Conservation (phyloP, 2,329 filamentous ascomycete species). For the Diaporthe sp. region DNA sequence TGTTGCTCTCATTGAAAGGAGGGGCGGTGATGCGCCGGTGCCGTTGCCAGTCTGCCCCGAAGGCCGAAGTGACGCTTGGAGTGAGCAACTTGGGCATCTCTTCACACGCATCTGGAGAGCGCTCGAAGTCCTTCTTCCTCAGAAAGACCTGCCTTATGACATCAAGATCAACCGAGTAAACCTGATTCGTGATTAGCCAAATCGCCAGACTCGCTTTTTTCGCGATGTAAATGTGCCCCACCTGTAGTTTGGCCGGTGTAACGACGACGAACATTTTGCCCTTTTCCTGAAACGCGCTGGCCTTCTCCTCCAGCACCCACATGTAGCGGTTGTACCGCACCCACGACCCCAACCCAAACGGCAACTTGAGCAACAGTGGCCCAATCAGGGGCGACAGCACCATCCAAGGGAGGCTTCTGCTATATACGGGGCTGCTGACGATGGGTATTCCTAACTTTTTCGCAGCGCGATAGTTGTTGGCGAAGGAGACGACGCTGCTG, state of each 20-base stretch:
- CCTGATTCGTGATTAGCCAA: not conserved
- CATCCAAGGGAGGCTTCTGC: conserved; percentile 6
- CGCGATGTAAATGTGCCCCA: not conserved
- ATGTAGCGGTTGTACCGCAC: conserved; percentile 13
- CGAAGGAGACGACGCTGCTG: not conserved
- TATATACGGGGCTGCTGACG: conserved; percentile 13
- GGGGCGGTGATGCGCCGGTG: conserved; percentile 32
- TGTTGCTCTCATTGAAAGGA: conserved; percentile 34
- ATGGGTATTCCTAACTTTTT: conserved; percentile 6
- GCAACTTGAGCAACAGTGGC: not conserved
- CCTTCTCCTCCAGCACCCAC: conserved; percentile 16
- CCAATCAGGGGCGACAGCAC: not conserved
- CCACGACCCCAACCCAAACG: conserved; percentile 28
- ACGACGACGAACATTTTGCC: conserved; percentile 16
- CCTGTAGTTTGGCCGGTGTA: not conserved
- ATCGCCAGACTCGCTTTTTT: rapidly evolving
- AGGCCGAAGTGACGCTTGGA: conserved; percentile 8
- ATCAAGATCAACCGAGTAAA: not conserved
- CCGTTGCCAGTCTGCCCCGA: conserved; percentile 26
- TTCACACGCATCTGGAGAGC: not conserved
- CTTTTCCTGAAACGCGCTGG: not conserved
- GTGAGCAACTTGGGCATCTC: not conserved
- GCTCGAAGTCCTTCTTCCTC: conserved; percentile 27
- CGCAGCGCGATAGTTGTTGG: not conserved
- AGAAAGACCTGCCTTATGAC: conserved; percentile 25